Base-by-base conservation (phyloP, 148 eudicot species). In the Vaccinium macrocarpon region DNA sequence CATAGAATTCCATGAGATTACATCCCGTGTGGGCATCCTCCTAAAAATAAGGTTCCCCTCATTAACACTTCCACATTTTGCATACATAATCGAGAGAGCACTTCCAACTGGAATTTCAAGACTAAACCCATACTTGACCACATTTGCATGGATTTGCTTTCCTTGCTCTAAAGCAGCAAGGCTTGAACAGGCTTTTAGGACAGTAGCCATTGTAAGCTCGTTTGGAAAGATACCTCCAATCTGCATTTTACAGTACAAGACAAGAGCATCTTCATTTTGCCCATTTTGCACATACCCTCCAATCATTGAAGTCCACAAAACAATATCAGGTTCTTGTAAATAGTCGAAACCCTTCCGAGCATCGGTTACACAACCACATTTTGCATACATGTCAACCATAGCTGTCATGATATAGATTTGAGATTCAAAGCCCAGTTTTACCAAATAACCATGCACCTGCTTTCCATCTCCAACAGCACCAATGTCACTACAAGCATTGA, bases 291-390 rank as follows among this genome's bases (percentile, higher is more conserved):
- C 88, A 85, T 89, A 91, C n/a, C 92, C 94, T 12, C 89, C 92
- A 76, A 92, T 91, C 89, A 92, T 91, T 27, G 93, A 92, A n/a
- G 92, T 92, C 93, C 94, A 92, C 79, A 91, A 83, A 80, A 92
- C 94, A 53, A 91, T 84, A 86, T 92, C 93, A 6, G 94, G 94
- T 82, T 85, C 89, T 79, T 68, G 84, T 82, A 92, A 86, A 87
- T 78, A 86, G 76, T 91, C 90, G 62, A 92, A 92, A 18, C 93
- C 92, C 87, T 83, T 87, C 86, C 89, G 83, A 81, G 94, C 93
- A 87, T 90, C 93, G 29, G 76, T 50, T 87, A 92, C 35, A 84
- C 84, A 84, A 61, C 87, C 86, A 72, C 90, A 85, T 86, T 92
- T 92, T 15, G 94, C 93, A 86, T 91, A 92, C 94, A 92, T 92